These are phyloP conservation scores for Karstenula rhodostoma DNA, from an alignment of 2,329 filamentous ascomycete genomes.

Conservation along the genomic window DNA sequence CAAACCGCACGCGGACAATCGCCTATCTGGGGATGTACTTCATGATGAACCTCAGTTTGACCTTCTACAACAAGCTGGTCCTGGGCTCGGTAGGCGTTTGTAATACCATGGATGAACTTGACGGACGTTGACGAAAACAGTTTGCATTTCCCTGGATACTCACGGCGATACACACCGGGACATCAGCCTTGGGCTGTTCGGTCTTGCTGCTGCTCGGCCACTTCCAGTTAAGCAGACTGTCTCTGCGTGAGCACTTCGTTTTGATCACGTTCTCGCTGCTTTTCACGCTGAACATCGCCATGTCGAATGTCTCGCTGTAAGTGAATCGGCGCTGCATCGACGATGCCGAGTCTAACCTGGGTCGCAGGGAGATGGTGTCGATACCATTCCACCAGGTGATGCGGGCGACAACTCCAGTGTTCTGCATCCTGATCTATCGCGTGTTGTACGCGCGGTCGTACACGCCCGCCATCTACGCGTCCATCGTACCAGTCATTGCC, in stretches of 20 bases:
- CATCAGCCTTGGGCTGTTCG: conserved; percentile 4
- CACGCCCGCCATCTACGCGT: conserved; percentile 9
- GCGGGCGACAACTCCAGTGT: conserved; percentile 8
- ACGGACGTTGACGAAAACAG: not conserved
- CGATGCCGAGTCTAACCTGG: not conserved
- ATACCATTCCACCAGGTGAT: conserved; percentile 12
- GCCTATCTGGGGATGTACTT: conserved; percentile 4
- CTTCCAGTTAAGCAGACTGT: conserved; percentile 7
- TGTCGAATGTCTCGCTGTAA: conserved; percentile 11
- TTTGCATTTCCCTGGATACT: conserved; percentile 12
- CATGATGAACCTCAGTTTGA: conserved; percentile 7
- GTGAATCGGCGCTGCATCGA: not conserved
- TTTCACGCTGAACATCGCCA: conserved; percentile 11
- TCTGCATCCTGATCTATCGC: conserved; percentile 8
- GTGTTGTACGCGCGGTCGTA: conserved; percentile 10
- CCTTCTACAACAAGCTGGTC: conserved; percentile 10
- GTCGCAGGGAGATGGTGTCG: conserved; percentile 8
- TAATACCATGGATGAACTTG: not conserved
- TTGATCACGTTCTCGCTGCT: conserved; percentile 5
- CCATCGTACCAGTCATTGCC: conserved; percentile 3
- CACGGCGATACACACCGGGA: conserved; percentile 8
- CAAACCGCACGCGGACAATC: not conserved
- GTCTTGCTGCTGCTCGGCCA: conserved; percentile 4
- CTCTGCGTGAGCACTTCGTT: conserved; percentile 2
- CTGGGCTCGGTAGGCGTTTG: not conserved